These are phyloP conservation scores for Schizosaccharomyces versatilis DNA, from an alignment of 1,139 yeast species.

Conservation along the genomic window DNA sequence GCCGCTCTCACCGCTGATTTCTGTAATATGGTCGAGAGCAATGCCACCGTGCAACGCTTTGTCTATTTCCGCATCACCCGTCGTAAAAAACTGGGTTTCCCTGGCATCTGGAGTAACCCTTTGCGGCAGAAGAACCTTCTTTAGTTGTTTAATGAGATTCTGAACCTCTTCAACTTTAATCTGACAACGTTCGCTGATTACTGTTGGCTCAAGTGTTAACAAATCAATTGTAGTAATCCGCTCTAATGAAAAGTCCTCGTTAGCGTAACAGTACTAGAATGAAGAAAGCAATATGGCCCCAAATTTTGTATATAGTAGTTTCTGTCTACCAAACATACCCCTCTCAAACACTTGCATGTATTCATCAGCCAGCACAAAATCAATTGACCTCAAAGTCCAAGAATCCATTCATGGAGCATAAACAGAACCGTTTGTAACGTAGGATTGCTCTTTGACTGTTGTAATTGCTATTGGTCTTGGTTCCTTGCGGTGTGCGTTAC, in stretches of 20 bases:
- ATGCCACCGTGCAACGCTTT: conserved; percentile 33
- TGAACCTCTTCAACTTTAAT: not conserved
- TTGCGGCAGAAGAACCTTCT: not conserved
- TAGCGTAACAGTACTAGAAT: too few relatives aligned
- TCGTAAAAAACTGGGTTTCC: conserved; percentile 22
- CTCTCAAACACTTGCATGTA: too few relatives aligned
- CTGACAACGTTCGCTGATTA: conserved; percentile 8
- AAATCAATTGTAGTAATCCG: conserved; percentile 14
- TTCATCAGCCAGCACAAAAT: too few relatives aligned
- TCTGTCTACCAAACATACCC: too few relatives aligned
- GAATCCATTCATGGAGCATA: too few relatives aligned
- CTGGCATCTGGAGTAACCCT: not conserved
- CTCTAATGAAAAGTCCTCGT: not conserved
- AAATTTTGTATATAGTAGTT: too few relatives aligned
- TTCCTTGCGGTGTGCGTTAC: too few relatives aligned
- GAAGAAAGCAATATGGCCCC: too few relatives aligned
- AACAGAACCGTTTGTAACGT: too few relatives aligned
- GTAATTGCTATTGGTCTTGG: too few relatives aligned
- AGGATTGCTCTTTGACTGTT: too few relatives aligned
- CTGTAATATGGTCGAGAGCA: conserved; percentile 43
- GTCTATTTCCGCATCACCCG: conserved; percentile 43
- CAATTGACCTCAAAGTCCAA: too few relatives aligned
- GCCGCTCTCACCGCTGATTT: conserved; percentile 60
- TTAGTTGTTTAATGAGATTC: not conserved
- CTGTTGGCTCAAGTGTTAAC: conserved; percentile 5